Conservation (phyloP, 2,329 filamentous ascomycete genomes). For the Aspergillus japonicus region DNA sequence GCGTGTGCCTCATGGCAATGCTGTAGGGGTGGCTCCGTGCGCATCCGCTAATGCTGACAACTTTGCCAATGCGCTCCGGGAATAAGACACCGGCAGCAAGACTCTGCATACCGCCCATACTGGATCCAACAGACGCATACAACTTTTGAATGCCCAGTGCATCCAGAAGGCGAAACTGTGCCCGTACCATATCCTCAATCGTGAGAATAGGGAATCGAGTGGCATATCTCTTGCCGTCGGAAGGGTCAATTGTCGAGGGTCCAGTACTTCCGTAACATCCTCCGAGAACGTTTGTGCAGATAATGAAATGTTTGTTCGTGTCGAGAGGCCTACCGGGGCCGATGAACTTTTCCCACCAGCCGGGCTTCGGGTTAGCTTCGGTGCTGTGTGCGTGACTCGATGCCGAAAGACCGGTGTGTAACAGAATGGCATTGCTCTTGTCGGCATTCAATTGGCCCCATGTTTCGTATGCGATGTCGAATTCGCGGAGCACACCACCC, state of each 20-base stretch:
- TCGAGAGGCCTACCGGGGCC: slow-evolving; percentile 81
- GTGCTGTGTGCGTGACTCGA: slow-evolving; percentile 96
- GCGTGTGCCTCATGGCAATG: slow-evolving; percentile 97
- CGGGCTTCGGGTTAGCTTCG: slow-evolving; percentile 77
- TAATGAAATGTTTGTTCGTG: slow-evolving; percentile 86
- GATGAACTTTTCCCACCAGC: slow-evolving; percentile 99
- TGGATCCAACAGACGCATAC: slow-evolving; percentile 89
- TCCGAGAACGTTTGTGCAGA: slow-evolving; percentile 95
- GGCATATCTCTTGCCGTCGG: slow-evolving; percentile 83
- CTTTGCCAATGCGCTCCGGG: slow-evolving; percentile 73
- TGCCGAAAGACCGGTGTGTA: slow-evolving; percentile 94
- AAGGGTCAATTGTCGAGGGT: slow-evolving; percentile 81
- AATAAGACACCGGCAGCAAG: slow-evolving; percentile 83
- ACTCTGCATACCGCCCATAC: slow-evolving; percentile 98
- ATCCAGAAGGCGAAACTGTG: slow-evolving; percentile 88
- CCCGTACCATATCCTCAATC: slow-evolving; percentile 95
- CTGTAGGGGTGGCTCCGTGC: slow-evolving; percentile 95
- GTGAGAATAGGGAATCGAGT: slow-evolving; percentile 95
- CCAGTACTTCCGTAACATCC: slow-evolving; percentile 96
- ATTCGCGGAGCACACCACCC: slow-evolving; percentile 87
- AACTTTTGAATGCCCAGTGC: slow-evolving; percentile 71
- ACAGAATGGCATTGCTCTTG: slow-evolving; percentile 81
- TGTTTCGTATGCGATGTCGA: slow-evolving; percentile 87
- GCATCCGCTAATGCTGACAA: slow-evolving; percentile 90
- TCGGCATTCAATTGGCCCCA: slow-evolving; percentile 66